Evolutionary conservation across 2,329 filamentous ascomycete species (phyloP).

Genomic region (Beauveria medogensis): DNA sequence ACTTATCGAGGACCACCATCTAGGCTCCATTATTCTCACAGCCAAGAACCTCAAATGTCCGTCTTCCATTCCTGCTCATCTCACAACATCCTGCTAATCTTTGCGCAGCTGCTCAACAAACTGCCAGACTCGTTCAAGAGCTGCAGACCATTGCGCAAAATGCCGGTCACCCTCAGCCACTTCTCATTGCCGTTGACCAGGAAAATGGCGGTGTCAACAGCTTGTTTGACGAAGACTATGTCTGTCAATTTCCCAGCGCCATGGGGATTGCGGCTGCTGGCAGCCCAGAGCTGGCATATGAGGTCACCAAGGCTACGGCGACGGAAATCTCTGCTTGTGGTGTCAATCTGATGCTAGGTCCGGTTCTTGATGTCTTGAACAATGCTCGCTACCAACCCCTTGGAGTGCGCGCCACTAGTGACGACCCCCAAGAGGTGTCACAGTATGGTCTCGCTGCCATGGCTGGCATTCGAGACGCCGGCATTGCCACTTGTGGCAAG

Average conservation of each 20-base stretch:
- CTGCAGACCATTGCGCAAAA: slow-evolving; percentile 87
- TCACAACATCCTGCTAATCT: slow-evolving; percentile 14
- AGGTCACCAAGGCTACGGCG: slow-evolving; percentile 86
- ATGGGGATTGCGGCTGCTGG: slow-evolving; percentile 96
- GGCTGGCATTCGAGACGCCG: slow-evolving; percentile 87
- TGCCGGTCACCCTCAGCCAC: slow-evolving; percentile 79
- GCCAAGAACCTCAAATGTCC: slow-evolving; percentile 80
- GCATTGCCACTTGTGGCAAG: slow-evolving; percentile 83
- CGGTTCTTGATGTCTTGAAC: slow-evolving; percentile 86
- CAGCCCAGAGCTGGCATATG: slow-evolving; percentile 74
- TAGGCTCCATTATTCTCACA: slow-evolving; percentile 79
- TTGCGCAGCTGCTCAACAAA: slow-evolving; percentile 74
- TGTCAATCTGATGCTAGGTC: slow-evolving; percentile 91
- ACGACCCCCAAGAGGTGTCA: slow-evolving; percentile 91
- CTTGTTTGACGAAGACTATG: slow-evolving; percentile 89
- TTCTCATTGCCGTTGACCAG: slow-evolving; percentile 88
- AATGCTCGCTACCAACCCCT: slow-evolving; percentile 87
- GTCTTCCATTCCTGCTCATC: slow-evolving; percentile 17
- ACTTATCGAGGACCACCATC: slow-evolving; percentile 74
- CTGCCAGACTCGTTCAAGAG: slow-evolving; percentile 79
- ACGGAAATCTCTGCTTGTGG: slow-evolving; percentile 88
- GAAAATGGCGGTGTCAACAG: slow-evolving; percentile 98
- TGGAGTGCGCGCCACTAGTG: slow-evolving; percentile 80
- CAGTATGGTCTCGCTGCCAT: slow-evolving; percentile 86
- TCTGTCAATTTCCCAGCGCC: slow-evolving; percentile 91